phyloP scores from a whole-genome alignment of 129 eudicot genomes.

The Chrysanthemum makinoi region DNA sequence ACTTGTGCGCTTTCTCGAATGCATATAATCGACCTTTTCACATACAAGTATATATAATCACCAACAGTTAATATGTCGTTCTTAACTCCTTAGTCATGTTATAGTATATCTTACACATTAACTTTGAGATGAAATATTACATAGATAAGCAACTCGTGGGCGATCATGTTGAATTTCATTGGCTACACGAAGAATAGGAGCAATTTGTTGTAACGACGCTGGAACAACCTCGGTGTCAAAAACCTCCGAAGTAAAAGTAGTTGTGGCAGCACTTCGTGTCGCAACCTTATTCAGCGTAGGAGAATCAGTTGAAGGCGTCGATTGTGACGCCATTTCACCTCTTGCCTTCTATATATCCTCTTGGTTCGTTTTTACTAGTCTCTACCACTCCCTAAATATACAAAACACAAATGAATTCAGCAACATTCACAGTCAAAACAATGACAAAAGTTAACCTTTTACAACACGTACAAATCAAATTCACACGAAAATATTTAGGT shows the following conservation, averaged over 20 bases:
- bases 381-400: constrained; percentile 11
- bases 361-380: neutral
- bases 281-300: neutral
- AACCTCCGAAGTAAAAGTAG: constrained; percentile 4
- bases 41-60: neutral
- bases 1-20: constrained; percentile 23
- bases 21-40: constrained; percentile 14
- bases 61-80: neutral
- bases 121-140: constrained; percentile 20
- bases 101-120: neutral
- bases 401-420: neutral
- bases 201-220: constrained; percentile 70
- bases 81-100: no score
- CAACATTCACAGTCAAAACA: constrained; percentile 5
- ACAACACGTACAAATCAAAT: no score
- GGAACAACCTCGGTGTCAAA: constrained; percentile 88
- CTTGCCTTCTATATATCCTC: neutral
- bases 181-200: constrained; percentile 83
- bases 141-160: constrained; percentile 74
- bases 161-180: constrained; percentile 73
- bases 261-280: neutral
- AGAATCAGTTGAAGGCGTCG: constrained; percentile 17
- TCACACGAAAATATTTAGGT: no score
- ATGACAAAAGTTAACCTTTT: neutral
- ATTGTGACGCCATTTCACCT: constrained; percentile 29